Conservation (phyloP, 805 yeast genomes). For the Metschnikowia lochheadii region DNA sequence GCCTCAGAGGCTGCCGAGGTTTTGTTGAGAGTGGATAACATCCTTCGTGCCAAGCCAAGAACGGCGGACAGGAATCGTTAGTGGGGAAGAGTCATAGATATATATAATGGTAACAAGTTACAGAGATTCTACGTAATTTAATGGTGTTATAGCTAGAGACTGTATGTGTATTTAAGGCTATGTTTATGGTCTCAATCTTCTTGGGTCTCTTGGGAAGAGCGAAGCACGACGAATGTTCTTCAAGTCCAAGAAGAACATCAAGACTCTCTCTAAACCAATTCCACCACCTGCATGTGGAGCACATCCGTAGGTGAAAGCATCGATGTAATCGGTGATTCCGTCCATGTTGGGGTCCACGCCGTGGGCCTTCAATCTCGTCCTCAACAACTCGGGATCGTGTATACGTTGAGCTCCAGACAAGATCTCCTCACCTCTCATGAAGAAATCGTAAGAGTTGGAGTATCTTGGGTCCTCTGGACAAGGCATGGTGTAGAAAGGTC, state of each 20-base stretch:
- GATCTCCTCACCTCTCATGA: constrained; percentile 99
- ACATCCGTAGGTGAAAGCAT: constrained; percentile 92
- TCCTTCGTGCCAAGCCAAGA: constrained; percentile 94
- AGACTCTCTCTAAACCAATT: constrained; percentile 97
- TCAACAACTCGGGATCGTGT: constrained; percentile 83
- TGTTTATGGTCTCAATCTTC: constrained; percentile 75
- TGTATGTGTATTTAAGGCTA: not conserved
- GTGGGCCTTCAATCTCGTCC: constrained; percentile 75
- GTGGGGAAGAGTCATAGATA: constrained; percentile 8
- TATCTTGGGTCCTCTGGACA: constrained; percentile 87
- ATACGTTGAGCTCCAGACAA: constrained; percentile 99
- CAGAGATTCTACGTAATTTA: not conserved
- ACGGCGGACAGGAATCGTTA: constrained; percentile 79
- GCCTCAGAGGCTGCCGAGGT: constrained; percentile 99
- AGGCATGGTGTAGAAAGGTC: constrained; percentile 99
- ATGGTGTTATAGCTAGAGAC: too few species aligned
- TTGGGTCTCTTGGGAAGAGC: constrained; percentile 98
- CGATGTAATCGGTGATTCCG: constrained; percentile 86
- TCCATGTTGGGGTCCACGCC: constrained; percentile 76
- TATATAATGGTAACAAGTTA: not conserved
- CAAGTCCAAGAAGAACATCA: constrained; percentile 95
- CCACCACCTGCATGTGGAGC: constrained; percentile 99
- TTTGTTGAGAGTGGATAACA: constrained; percentile 90
- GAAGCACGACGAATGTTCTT: constrained; percentile 99
- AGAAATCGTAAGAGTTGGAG: constrained; percentile 97